Conservation (phyloP, 805 yeast species). For the Ogataea nakhonphanomensis region DNA sequence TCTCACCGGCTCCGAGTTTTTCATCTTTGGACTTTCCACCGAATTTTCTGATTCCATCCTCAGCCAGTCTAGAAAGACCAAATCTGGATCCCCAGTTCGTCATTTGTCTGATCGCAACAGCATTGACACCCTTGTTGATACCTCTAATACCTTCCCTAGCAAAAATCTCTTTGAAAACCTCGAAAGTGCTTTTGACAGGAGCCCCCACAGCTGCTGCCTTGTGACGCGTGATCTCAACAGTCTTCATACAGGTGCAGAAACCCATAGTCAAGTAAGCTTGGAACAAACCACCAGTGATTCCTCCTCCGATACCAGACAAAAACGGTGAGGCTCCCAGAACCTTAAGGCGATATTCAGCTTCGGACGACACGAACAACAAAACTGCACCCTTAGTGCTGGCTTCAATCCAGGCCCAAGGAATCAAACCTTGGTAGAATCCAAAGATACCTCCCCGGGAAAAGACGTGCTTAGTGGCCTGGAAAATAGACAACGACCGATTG, state of each 20-base stretch:
- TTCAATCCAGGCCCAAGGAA: constrained; percentile 99
- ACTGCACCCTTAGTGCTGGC: constrained; percentile 99
- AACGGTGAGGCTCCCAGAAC: constrained; percentile 66
- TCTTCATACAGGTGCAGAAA: constrained; percentile 98
- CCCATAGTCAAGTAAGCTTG: constrained; percentile 98
- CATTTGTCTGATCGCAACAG: constrained; percentile 98
- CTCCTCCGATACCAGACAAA: constrained; percentile 89
- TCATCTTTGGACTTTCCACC: constrained; percentile 55
- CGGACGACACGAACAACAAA: constrained; percentile 85
- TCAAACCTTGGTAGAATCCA: constrained; percentile 95
- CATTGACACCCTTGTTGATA: constrained; percentile 96
- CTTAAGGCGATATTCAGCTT: constrained; percentile 77
- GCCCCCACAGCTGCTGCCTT: constrained; percentile 71
- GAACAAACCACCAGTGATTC: constrained; percentile 92
- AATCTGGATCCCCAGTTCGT: constrained; percentile 99
- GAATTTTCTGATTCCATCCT: constrained; percentile 67
- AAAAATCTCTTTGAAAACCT: constrained; percentile 83
- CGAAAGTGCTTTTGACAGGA: constrained; percentile 70
- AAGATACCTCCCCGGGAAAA: constrained; percentile 91
- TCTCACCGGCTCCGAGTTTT: constrained; percentile 70
- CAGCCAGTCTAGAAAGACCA: constrained; percentile 89
- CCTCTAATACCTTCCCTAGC: constrained; percentile 87
- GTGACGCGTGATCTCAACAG: constrained; percentile 92
- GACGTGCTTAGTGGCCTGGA: constrained; percentile 67
- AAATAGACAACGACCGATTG: constrained; percentile 67